Evolutionary conservation across 306 rosid genomes (phyloP), one percentile per base, ranked within the genome.

Genomic region (Parietaria judaica): DNA sequence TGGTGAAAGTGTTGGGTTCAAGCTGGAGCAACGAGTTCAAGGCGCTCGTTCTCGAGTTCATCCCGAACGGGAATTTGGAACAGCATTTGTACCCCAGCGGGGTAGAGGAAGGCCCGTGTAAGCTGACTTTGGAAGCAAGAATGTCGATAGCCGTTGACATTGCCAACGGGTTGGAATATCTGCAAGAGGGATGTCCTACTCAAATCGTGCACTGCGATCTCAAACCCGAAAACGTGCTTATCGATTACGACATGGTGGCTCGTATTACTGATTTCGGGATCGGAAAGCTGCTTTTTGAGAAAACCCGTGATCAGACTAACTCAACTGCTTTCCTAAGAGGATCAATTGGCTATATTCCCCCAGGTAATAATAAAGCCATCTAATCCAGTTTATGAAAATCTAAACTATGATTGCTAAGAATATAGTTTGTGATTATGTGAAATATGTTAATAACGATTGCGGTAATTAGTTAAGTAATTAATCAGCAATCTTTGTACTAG

Each of bases 131-230:
- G 52, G 16, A 52, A 60, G 71, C 59, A 44, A 72, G 66, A 47
- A 8, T 72, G 11, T 72, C 67, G 11, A 64, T 71, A 50, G 61
- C 66, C 36, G 36, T 58, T n/a, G 66, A 64, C 54, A 52, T 66
- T 36, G 76, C 76, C 51, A 52, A 54, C 54, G 67, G 72, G 14
- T 45, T 72, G 54, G 64, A 66, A 64, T 72, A 72, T 66, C 72
- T 61, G 54, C 72, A 72, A 60, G 72, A 72, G 17, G 77, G 68
- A 14, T 66, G 72, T 66, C 72, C 64, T 13, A 66, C 58, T 67
- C 59, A 54, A 47, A 41, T 72, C 14, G 35, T 72, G 54, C 64
- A 72, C 17, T 72, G 67, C 14, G 76, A 72, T 61, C 58, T 72
- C 36, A 72, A 72, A 61, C 77, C 68, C 8, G 61, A 66, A 48